These are phyloP conservation scores for Didymella lethalis DNA, from an alignment of 2,329 filamentous ascomycete genomes.

Conservation along the genomic window DNA sequence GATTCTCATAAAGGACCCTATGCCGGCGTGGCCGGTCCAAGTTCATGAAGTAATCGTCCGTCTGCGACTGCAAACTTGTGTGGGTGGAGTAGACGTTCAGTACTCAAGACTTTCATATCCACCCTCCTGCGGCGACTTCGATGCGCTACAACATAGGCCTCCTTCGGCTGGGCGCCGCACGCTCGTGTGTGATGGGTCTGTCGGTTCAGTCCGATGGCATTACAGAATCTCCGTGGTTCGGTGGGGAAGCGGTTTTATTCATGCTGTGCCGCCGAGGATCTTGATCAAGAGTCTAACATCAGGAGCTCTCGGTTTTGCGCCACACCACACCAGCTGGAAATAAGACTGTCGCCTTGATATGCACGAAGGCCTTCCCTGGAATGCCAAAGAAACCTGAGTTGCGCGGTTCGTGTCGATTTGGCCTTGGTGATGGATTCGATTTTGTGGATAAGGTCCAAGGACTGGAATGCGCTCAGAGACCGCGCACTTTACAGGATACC, in stretches of 20 bases:
- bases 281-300: not conserved
- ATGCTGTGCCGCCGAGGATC: not conserved
- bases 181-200: slow-evolving; percentile 12
- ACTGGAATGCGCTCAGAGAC: no score
- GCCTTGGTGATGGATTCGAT: no score
- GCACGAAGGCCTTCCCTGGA: no score
- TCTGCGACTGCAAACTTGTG: not conserved
- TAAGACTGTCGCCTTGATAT: no score
- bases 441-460: no score
- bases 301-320: not conserved
- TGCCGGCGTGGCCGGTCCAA: not conserved
- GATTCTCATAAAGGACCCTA: no score
- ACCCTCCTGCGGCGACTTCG: not conserved
- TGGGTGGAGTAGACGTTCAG: slow-evolving; percentile 2
- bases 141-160: not conserved
- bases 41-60: not conserved
- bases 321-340: not conserved
- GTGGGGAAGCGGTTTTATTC: slow-evolving; percentile 11
- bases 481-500: no score
- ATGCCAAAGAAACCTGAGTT: no score
- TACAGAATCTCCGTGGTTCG: slow-evolving; percentile 3
- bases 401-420: no score
- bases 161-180: slow-evolving; percentile 5
- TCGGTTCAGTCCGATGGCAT: slow-evolving; percentile 9
- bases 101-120: slow-evolving; percentile 4